Base-by-base conservation (phyloP, 768 basidiomycete genomes). In the Naganishia kalamii region DNA sequence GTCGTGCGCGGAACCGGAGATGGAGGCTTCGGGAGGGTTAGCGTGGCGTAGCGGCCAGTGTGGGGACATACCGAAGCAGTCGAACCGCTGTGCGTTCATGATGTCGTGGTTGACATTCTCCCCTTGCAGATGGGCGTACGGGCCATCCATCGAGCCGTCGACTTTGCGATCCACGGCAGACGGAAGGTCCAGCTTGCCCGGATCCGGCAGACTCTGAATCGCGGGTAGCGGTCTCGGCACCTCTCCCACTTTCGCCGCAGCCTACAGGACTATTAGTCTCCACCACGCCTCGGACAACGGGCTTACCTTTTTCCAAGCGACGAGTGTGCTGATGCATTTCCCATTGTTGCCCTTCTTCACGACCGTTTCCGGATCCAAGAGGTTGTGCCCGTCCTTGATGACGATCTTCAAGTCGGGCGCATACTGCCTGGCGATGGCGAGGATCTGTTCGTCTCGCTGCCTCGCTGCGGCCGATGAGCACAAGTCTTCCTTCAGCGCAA, bases 371-470 rank as follows among this genome's bases (percentile, higher is more conserved):
- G 75, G 74, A 63, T 78, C 77, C 65, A 65, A 78, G 15, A 80
- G 70, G 25, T 79, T 79, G 64, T 79, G 75, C 11, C 79, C 79
- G 29, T 66, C 71, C 19, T 75, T 68, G 43, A 71, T 69, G 27
- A 78, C 49, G n/a, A 79, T 72, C 35, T 75, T 69, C 30, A 79
- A 2, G 17, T 47, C 19, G 4, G 64, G 64, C 40, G 49, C 48
- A 30, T 8, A 5, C 4, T 33, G 8, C 37, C 49, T 59, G 0
- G 77, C 75, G 11, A 77, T 54, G 0, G 54, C 63, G 32, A 62
- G 60, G n/a, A 80, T 71, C 17, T 46, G 63, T 44, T 65, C 66
- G 67, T 80, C 79, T 54, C 79, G 48, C 60, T 65, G 63, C 21
- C 54, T 50, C 7, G 49, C 61, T 35, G 46, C 11, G 13, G 43